Conservation (phyloP, 495 filamentous ascomycete genomes). For the Oidiodendron maius region DNA sequence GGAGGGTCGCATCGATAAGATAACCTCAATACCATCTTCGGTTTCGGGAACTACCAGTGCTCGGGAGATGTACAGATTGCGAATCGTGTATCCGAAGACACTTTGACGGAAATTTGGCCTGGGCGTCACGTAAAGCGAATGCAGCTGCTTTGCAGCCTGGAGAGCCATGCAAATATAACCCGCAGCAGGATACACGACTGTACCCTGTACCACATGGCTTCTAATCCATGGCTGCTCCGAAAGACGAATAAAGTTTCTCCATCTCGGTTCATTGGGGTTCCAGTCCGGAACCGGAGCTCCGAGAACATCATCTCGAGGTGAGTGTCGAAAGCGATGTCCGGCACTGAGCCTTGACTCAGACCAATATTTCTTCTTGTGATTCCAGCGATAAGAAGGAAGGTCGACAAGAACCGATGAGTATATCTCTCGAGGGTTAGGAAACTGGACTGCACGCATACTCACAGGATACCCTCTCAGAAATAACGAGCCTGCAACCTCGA, state of each 20-base stretch:
- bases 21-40: neutral
- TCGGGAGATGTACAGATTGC: neutral
- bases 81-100: neutral
- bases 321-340: constrained; percentile 23
- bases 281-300: constrained; percentile 19
- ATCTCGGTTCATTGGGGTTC: constrained; percentile 23
- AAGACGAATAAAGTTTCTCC: constrained; percentile 27
- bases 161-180: constrained; percentile 40
- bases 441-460: neutral
- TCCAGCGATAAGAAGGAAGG: constrained; percentile 33
- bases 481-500: constrained; percentile 33
- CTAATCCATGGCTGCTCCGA: constrained; percentile 39
- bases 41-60: constrained; percentile 2
- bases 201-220: constrained; percentile 34
- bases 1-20: neutral
- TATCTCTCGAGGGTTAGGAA: neutral
- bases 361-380: constrained; percentile 23
- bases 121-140: constrained; percentile 1
- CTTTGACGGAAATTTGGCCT: neutral
- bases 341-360: constrained; percentile 24
- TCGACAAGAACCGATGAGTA: constrained; percentile 10
- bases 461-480: constrained; percentile 3
- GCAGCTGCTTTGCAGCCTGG: constrained; percentile 38
- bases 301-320: constrained; percentile 28
- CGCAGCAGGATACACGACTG: constrained; percentile 40